Percentiles rank a stretch among this genome's conserved stretches.
Evolutionary conservation across 257 asterid species (phyloP).

Genomic region (Forsythia suspensa): DNA sequence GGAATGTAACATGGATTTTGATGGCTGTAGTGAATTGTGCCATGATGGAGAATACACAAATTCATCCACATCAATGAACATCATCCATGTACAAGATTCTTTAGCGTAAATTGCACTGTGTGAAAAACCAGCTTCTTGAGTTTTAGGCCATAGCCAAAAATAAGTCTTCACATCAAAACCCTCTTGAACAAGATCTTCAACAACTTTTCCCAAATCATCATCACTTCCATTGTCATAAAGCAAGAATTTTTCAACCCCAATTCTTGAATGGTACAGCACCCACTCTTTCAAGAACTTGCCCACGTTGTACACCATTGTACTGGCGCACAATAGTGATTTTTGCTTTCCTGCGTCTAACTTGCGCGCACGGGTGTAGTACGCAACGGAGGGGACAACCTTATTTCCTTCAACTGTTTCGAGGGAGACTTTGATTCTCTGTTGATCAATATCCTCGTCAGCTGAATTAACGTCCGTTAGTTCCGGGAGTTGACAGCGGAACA

Average conservation of each 20-base stretch:
- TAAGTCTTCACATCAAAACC: conserved; percentile 56
- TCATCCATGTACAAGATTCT: conserved; percentile 69
- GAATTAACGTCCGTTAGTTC: conserved; percentile 8
- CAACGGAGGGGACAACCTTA: conserved; percentile 61
- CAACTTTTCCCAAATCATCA: conserved; percentile 43
- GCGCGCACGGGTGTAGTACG: conserved; percentile 59
- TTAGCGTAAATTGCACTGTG: conserved; percentile 56
- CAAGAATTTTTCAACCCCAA: conserved; percentile 69
- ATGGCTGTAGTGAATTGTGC: conserved; percentile 38
- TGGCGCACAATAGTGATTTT: conserved; percentile 65
- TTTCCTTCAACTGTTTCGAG: conserved; percentile 46
- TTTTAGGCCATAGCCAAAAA: conserved; percentile 81
- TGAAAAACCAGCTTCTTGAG: conserved; percentile 87
- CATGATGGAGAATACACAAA: conserved; percentile 71
- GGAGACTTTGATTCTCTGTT: conserved; percentile 36
- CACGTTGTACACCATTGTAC: conserved; percentile 78
- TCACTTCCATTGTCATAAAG: conserved; percentile 84
- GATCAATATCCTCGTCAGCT: neutral
- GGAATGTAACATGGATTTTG: conserved; percentile 41
- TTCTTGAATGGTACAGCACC: conserved; percentile 65
- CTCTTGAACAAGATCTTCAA: conserved; percentile 35
- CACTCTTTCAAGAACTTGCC: conserved; percentile 69
- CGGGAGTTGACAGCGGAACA: conserved; percentile 75
- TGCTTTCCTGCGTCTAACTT: conserved; percentile 26
- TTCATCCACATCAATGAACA: conserved; percentile 79